Evolutionary conservation across 2,329 filamentous ascomycete genomes (phyloP), one percentile per base, ranked within the genome.

Genomic region (Monosporascus sp.): DNA sequence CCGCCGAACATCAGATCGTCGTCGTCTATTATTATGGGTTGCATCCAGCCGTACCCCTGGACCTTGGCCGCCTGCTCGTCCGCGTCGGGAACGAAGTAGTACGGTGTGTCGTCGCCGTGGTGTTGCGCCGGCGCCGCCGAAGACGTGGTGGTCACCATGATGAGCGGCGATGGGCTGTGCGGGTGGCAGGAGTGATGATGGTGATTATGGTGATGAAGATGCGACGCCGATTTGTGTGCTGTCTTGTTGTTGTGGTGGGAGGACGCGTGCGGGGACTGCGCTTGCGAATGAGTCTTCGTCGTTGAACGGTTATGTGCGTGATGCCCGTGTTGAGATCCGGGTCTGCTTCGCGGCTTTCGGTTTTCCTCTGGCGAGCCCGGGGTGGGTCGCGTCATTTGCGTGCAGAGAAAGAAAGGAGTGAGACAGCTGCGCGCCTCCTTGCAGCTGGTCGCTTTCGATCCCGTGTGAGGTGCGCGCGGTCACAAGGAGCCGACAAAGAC

Each of bases 1-100:
- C 81, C 81, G 52, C 80, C 79, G 60, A 83, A 84, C 65, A 76
- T 82, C 38, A 84, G 71, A 58, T 84, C 81, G 53, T 83, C 80
- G 62, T 84, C 81, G 52, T 84, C 80, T 60, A 84, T 84, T 55
- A 80, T 71, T 48, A 77, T 83, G 36, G 77, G 75, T 51, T 77
- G 73, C 57, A 80, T 74, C 80, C 79, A 83, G 46, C 63, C 65
- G 37, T 63, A 60, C 18, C 60, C 59, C n/a, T 61, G 59, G 27
- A 60, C 45, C 27, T 66, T 61, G 14, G 55, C 54, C 24, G 62
- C 55, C 27, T 58, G 50, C 20, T 54, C 47, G 47, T 63, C 58
- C 25, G 52, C 59, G 39, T 64, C 62, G 9, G 65, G 61, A 5
- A 63, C 56, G 55, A 62, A 68, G 58, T 67, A 69, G 49, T 66